A percentile compares a stretch with the other conserved stretches of the same genome.
phyloP scores from a whole-genome alignment of 1,139 yeast genomes.

The Pichia sp. region DNA sequence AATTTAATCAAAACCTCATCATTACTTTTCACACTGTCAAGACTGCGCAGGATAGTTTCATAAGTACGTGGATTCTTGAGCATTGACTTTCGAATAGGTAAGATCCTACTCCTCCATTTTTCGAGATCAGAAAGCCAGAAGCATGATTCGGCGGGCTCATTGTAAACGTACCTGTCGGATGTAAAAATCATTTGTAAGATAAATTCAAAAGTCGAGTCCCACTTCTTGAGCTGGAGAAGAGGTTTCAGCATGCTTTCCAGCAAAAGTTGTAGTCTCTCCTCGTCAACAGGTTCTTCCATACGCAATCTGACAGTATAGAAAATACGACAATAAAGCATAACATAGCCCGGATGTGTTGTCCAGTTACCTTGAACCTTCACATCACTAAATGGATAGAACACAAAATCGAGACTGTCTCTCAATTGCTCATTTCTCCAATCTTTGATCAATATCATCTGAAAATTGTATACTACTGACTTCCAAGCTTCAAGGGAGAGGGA shows the following conservation, averaged over 20 bases:
- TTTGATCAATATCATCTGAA: conserved; percentile 6
- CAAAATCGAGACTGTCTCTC: neutral
- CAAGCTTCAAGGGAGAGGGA: conserved; percentile 10
- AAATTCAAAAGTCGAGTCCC: conserved; percentile 1
- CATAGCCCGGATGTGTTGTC: conserved; percentile 7
- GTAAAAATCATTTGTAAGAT: conserved; percentile 6
- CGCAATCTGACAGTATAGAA: conserved; percentile 10
- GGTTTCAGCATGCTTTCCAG: conserved; percentile 6
- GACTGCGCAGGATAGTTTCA: too few relatives aligned
- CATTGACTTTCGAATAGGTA: conserved; percentile 6
- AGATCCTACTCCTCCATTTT: conserved; percentile 9
- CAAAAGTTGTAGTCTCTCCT: neutral
- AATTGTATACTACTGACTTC: conserved; percentile 13
- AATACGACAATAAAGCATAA: conserved; percentile 8
- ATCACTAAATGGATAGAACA: conserved; percentile 8
- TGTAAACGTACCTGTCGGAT: conserved; percentile 3
- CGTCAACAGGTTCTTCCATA: conserved; percentile 3
- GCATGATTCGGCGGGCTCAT: conserved; percentile 6
- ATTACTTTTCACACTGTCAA: too few relatives aligned
- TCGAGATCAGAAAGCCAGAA: conserved; percentile 12
- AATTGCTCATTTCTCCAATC: conserved; percentile 1
- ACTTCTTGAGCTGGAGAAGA: conserved; percentile 2
- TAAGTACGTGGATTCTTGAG: too few relatives aligned
- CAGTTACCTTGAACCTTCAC: conserved; percentile 1
- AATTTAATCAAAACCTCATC: too few relatives aligned